Evolutionary conservation across 768 basidiomycete species (phyloP), one percentile per base, ranked within the genome.

Genomic region (Leccinum fibrillosum): DNA sequence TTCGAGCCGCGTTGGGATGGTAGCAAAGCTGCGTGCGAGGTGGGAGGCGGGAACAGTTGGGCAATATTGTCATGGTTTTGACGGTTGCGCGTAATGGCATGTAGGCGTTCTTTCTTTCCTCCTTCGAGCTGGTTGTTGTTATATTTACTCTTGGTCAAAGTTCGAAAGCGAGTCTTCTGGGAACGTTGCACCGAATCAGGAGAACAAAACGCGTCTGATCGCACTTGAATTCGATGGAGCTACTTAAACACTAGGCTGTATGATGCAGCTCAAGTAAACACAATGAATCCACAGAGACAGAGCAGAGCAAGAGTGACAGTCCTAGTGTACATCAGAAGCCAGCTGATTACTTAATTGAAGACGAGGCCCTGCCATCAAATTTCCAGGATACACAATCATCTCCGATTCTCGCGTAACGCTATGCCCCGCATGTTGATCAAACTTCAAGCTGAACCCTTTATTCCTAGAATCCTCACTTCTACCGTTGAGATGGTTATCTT

Each of bases 1-100:
- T 25, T 45, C 34, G 9, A 3, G n/a, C 13, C 39, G 56, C 30
- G 53, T 57, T 5, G 66, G 66, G 5, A 58, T 66, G 50, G 66
- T 67, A 35, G 58, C 67, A 1, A 69, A 34, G 45, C 26, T 69
- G 39, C 59, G 67, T 49, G 64, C 53, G 28, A 60, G 55, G 39
- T 67, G 66, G 66, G 66, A 67, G 51, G 34, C 48, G 30, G 53
- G 56, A 4, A 6, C n/a, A 25, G 26, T 35, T 5, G 56, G 15
- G 7, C 28, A 34, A 34, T 34, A 34, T 13, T 34, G 32, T 34
- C 12, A 34, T 34, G 0, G 12, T 17, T 23, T 11, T 25, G 57
- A 52, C 5, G 30, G 37, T 42, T 19, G 15, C 11, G 26, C 17
- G 15, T 28, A 2, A 26, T 28, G 11, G 21, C 23, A 35, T 11